A percentile compares a stretch with the other conserved stretches of the same genome.
phyloP scores from a whole-genome alignment of 129 eudicot species.

The Flaveria linearis region DNA sequence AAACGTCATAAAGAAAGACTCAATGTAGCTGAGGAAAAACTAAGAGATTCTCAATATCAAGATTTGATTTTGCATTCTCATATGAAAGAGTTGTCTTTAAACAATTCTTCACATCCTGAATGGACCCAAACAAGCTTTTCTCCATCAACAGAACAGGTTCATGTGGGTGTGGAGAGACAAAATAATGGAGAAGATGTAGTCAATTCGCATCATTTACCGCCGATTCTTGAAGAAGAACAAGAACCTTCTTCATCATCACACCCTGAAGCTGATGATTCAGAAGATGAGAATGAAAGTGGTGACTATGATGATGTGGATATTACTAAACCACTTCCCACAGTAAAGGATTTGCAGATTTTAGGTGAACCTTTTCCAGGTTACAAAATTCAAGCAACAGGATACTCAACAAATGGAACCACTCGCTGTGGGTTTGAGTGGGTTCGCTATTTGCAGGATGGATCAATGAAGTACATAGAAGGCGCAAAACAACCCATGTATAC shows the following conservation, averaged over 20 bases:
- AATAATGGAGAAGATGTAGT: slow-evolving; percentile 20
- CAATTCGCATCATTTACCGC: slow-evolving; percentile 34
- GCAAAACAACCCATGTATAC: slow-evolving; percentile 45
- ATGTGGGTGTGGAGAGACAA: slow-evolving; percentile 23
- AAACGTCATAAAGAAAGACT: slow-evolving; percentile 36
- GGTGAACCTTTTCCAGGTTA: slow-evolving; percentile 59
- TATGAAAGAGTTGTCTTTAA: not conserved
- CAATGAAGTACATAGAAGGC: slow-evolving; percentile 48
- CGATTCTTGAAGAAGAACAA: slow-evolving; percentile 44
- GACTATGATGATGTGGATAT: slow-evolving; percentile 21
- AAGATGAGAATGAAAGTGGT: slow-evolving; percentile 20
- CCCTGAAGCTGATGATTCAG: slow-evolving; percentile 30
- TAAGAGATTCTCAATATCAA: slow-evolving; percentile 35
- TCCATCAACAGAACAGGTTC: slow-evolving; percentile 17
- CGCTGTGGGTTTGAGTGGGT: slow-evolving; percentile 58
- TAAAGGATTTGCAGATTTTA: slow-evolving; percentile 47
- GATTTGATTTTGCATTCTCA: slow-evolving; percentile 20
- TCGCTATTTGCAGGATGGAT: slow-evolving; percentile 53
- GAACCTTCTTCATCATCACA: slow-evolving; percentile 34
- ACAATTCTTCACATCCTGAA: not conserved
- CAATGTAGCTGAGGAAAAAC: slow-evolving; percentile 31
- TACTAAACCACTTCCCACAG: slow-evolving; percentile 38
- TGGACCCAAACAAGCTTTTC: not conserved
- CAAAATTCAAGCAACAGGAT: slow-evolving; percentile 52
- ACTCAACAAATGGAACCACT: slow-evolving; percentile 46